These are phyloP conservation scores for Typha latifolia DNA, from an alignment of 176 grass and related monocot genomes.

Conservation along the genomic window DNA sequence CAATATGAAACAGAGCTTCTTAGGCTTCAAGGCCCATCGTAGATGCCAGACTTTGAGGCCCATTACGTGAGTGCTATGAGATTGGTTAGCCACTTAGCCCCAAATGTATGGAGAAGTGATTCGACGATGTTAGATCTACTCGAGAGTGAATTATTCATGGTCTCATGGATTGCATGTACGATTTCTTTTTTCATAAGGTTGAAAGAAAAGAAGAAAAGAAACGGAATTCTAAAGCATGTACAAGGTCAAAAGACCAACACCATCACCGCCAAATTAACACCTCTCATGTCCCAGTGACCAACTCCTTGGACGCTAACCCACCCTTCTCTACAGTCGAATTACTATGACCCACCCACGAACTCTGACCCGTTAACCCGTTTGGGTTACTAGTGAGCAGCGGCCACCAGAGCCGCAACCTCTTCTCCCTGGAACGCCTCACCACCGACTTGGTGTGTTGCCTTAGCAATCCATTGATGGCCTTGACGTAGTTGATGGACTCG, in stretches of 20 bases:
- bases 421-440: constrained; percentile 13
- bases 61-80: no score
- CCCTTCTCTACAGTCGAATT: background rate
- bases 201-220: constrained; percentile 17
- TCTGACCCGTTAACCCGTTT: constrained; percentile 19
- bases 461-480: constrained; percentile 37
- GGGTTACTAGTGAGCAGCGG: constrained; percentile 34
- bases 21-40: no score
- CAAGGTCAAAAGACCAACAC: background rate
- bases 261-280: no score
- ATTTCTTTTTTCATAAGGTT: no score
- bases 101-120: no score
- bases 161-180: no score
- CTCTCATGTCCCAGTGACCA: constrained; percentile 34
- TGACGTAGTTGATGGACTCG: constrained; percentile 91
- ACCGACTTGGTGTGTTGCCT: constrained; percentile 37
- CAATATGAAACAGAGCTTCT: no score
- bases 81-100: no score
- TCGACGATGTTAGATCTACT: no score
- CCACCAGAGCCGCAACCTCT: constrained; percentile 55
- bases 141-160: no score
- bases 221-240: constrained; percentile 24
- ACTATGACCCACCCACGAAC: constrained; percentile 9
- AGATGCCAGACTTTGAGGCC: no score
- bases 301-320: constrained; percentile 25